Evolutionary conservation across 2,329 filamentous ascomycete species (phyloP).

Genomic region (Esteya vermicola): DNA sequence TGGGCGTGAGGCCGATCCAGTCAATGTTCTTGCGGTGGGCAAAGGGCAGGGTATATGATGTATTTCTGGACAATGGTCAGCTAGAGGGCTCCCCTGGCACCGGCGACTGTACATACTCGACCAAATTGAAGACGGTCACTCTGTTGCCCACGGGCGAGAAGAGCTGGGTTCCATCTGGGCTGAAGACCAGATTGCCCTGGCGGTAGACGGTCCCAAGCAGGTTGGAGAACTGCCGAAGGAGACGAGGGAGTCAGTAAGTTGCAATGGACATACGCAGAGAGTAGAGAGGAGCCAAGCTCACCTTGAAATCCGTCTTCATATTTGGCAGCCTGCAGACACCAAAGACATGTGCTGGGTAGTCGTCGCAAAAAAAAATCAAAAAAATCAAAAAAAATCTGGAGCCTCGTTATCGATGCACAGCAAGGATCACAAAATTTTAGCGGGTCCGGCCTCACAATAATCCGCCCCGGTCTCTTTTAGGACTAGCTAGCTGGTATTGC

Average conservation of each 20-base stretch:
- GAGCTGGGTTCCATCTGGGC: conserved; percentile 86
- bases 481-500: too few relatives aligned
- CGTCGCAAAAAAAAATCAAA: conserved; percentile 7
- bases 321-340: conserved; percentile 20
- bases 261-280: too few relatives aligned
- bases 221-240: conserved; percentile 78
- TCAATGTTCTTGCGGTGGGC: conserved; percentile 89
- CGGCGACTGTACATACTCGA: conserved; percentile 50
- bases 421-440: conserved; percentile 1
- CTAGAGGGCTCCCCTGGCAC: not conserved
- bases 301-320: conserved; percentile 99
- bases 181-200: conserved; percentile 93
- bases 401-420: not conserved
- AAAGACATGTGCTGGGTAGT: not conserved
- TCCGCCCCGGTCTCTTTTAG: not conserved
- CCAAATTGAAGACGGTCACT: conserved; percentile 89
- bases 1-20: conserved; percentile 74
- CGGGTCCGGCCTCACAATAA: not conserved
- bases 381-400: conserved; percentile 6
- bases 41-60: conserved; percentile 76
- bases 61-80: conserved; percentile 45
- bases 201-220: conserved; percentile 96
- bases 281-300: conserved; percentile 18
- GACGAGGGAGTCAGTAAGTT: not conserved
- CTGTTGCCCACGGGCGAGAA: conserved; percentile 94